Conservation (phyloP, 106 monocot genomes). For the Dendrobium chrysotoxum region DNA sequence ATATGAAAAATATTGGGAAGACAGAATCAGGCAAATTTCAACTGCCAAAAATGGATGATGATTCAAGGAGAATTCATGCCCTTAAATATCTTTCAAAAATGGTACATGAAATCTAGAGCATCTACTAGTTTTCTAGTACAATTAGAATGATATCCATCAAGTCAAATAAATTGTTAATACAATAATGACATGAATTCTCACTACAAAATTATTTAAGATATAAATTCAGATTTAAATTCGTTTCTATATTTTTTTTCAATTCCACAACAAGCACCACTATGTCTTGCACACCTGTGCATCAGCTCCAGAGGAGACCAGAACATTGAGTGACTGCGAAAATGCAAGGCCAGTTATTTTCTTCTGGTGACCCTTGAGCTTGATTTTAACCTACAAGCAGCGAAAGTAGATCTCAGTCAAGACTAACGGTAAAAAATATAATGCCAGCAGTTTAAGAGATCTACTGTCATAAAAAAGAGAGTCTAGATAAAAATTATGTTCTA, state of each 20-base stretch:
- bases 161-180: not conserved
- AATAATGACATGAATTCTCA: not conserved
- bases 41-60: not conserved
- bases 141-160: not conserved
- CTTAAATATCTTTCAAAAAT: not conserved
- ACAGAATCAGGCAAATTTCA: not conserved
- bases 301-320: constrained; percentile 86
- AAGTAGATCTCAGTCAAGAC: not conserved
- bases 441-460: not conserved
- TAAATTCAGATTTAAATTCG: too few relatives aligned
- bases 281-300: constrained; percentile 73
- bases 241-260: not conserved
- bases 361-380: constrained; percentile 82
- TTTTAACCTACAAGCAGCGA: constrained; percentile 58
- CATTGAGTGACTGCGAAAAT: constrained; percentile 83
- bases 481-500: not conserved
- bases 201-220: not conserved
- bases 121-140: not conserved
- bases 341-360: constrained; percentile 51
- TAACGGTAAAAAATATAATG: not conserved
- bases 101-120: not conserved
- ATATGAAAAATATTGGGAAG: not conserved
- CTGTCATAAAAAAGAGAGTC: too few relatives aligned
- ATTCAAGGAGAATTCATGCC: not conserved
- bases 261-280: not conserved